These are phyloP conservation scores for Canna indica DNA, from an alignment of 176 grass and related monocot species.

Conservation along the genomic window DNA sequence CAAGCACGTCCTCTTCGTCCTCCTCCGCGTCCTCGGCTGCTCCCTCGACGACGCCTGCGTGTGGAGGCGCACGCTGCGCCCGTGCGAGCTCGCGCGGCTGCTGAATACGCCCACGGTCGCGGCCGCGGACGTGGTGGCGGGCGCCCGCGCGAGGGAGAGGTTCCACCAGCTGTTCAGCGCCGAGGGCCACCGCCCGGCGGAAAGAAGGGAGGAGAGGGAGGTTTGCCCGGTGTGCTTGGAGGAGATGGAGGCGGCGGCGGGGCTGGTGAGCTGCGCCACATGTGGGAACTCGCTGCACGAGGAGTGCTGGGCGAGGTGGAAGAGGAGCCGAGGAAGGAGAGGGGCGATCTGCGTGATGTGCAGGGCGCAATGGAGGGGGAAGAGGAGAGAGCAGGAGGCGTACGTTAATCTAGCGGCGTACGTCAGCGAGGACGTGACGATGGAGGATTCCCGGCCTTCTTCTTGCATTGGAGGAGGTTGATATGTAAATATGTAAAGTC, in stretches of 20 bases:
- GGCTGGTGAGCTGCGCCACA: conserved; percentile 47
- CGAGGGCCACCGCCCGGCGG: neutral
- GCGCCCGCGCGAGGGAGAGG: conserved; percentile 44
- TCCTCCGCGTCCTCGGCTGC: conserved; percentile 76
- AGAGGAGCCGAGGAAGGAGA: conserved; percentile 52
- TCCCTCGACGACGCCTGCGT: conserved; percentile 81
- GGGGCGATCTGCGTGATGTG: conserved; percentile 82
- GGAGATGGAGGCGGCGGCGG: conserved; percentile 31
- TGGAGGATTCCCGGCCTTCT: conserved; percentile 21
- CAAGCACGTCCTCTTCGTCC: conserved; percentile 95
- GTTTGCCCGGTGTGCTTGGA: conserved; percentile 83
- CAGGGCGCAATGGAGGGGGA: conserved; percentile 79
- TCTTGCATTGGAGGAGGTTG: too few relatives aligned
- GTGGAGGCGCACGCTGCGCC: conserved; percentile 52
- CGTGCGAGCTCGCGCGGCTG: conserved; percentile 59
- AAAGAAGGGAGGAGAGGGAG: neutral
- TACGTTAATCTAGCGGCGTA: conserved; percentile 81
- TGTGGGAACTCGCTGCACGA: conserved; percentile 82
- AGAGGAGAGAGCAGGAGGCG: conserved; percentile 26
- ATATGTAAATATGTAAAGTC: too few relatives aligned
- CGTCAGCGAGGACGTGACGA: conserved; percentile 38
- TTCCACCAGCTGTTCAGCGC: conserved; percentile 27
- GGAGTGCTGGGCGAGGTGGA: conserved; percentile 82
- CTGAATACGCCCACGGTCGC: conserved; percentile 41
- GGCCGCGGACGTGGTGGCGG: conserved; percentile 36